Percentiles rank a stretch among this genome's conserved stretches.
Conservation (phyloP, 768 basidiomycete genomes). For the Lenzites betulinus region DNA sequence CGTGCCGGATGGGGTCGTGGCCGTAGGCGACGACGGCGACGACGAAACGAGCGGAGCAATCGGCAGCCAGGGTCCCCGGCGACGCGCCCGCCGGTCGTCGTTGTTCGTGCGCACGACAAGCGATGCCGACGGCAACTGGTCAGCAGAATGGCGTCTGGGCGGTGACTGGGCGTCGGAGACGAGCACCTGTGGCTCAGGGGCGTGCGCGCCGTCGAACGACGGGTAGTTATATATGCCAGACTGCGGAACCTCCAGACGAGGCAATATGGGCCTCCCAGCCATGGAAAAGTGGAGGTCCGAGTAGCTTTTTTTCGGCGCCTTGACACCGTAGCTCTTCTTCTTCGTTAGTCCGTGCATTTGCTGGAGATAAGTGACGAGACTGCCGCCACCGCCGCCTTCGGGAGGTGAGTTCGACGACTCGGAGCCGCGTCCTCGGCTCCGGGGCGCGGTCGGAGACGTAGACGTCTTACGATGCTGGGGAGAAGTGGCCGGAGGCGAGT, state of each 20-base stretch:
- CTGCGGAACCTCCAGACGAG: conserved; percentile 23
- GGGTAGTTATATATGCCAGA: conserved; percentile 23
- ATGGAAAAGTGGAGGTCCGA: conserved; percentile 9
- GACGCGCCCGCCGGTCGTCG: conserved; percentile 21
- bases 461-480: conserved; percentile 26
- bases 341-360: conserved; percentile 70
- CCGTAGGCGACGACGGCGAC: conserved; percentile 16
- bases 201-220: conserved; percentile 14
- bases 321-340: conserved; percentile 40
- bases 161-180: conserved; percentile 6
- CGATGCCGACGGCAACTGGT: conserved; percentile 13
- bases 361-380: conserved; percentile 63
- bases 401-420: conserved; percentile 25
- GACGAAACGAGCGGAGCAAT: conserved; percentile 14
- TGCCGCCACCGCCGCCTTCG: conserved; percentile 38
- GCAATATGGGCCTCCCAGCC: conserved; percentile 23
- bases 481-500: conserved; percentile 6
- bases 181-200: neutral
- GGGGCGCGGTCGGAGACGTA: conserved; percentile 27
- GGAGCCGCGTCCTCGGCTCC: conserved; percentile 17
- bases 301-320: conserved; percentile 22
- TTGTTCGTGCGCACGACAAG: conserved; percentile 17
- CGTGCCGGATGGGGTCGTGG: conserved; percentile 17
- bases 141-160: conserved; percentile 13
- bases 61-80: conserved; percentile 25